Percentiles rank a stretch among this genome's conserved stretches.
phyloP scores from a whole-genome alignment of 345 rosid genomes.

The Aquilaria sinensis region DNA sequence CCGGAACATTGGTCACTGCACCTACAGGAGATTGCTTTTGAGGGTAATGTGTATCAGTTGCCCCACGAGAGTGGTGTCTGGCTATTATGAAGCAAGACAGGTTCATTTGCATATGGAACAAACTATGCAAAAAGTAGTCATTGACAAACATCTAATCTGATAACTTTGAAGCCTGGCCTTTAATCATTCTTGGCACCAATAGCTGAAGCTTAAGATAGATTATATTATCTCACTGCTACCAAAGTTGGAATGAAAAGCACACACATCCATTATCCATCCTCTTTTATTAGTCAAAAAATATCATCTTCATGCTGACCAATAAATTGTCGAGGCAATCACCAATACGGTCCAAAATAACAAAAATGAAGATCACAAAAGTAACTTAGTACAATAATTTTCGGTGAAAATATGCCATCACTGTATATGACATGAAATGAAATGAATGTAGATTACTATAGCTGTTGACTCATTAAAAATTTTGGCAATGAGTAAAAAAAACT shows the following conservation, averaged over 20 bases:
- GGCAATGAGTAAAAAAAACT: too few relatives aligned
- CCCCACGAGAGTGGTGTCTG: background rate
- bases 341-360: background rate
- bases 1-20: background rate
- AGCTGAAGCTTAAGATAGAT: too few relatives aligned
- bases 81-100: constrained; percentile 15
- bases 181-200: background rate
- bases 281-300: constrained; percentile 14
- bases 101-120: constrained; percentile 7
- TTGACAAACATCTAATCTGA: constrained; percentile 14
- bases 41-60: background rate
- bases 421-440: background rate
- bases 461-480: too few relatives aligned
- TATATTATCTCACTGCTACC: too few relatives aligned
- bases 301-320: constrained; percentile 16
- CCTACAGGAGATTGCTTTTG: background rate
- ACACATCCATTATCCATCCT: background rate
- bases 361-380: background rate
- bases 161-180: constrained; percentile 8
- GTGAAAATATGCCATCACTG: constrained; percentile 8
- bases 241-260: constrained; percentile 16
- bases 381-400: background rate
- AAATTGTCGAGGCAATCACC: background rate
- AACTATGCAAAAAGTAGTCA: constrained; percentile 5
- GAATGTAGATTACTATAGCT: background rate